Percentiles rank a stretch among this genome's conserved stretches.
Evolutionary conservation across 1,139 yeast species (phyloP).

Genomic region (Hyphopichia buzzinii): DNA sequence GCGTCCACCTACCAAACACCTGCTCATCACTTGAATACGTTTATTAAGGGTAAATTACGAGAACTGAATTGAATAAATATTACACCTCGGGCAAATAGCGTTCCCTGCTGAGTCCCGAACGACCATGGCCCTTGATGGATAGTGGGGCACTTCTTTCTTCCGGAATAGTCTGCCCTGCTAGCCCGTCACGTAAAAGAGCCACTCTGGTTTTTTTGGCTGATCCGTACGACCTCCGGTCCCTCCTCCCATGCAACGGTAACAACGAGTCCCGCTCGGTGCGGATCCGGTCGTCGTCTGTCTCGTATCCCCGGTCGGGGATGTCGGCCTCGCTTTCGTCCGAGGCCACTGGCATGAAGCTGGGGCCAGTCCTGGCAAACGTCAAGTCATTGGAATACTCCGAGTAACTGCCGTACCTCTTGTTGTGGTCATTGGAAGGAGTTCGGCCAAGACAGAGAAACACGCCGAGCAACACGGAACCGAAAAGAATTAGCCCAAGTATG

Average conservation of each 20-base stretch:
- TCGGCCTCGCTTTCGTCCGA: constrained; percentile 25
- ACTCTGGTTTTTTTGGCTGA: constrained; percentile 8
- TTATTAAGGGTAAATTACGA: too few relatives aligned
- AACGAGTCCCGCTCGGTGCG: constrained; percentile 33
- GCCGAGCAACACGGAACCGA: constrained; percentile 30
- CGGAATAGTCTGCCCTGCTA: background rate
- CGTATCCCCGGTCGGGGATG: constrained; percentile 41
- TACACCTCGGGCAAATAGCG: constrained; percentile 30
- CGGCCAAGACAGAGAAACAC: constrained; percentile 29
- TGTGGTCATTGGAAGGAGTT: constrained; percentile 1
- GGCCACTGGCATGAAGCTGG: constrained; percentile 41
- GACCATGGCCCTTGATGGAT: constrained; percentile 19
- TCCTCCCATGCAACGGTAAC: constrained; percentile 24
- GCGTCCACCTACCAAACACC: too few relatives aligned
- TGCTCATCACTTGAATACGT: too few relatives aligned
- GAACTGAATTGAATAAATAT: too few relatives aligned
- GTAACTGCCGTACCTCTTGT: background rate
- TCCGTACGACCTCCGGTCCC: constrained; percentile 17
- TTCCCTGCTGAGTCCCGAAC: constrained; percentile 28
- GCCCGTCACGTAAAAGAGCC: background rate
- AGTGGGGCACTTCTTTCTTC: constrained; percentile 1
- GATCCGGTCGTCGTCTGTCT: constrained; percentile 43
- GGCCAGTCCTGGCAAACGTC: background rate
- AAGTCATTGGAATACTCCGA: background rate
- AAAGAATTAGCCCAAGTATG: constrained; percentile 51